Conservation (phyloP, 495 filamentous ascomycete species). For the Xylaria acuta region DNA sequence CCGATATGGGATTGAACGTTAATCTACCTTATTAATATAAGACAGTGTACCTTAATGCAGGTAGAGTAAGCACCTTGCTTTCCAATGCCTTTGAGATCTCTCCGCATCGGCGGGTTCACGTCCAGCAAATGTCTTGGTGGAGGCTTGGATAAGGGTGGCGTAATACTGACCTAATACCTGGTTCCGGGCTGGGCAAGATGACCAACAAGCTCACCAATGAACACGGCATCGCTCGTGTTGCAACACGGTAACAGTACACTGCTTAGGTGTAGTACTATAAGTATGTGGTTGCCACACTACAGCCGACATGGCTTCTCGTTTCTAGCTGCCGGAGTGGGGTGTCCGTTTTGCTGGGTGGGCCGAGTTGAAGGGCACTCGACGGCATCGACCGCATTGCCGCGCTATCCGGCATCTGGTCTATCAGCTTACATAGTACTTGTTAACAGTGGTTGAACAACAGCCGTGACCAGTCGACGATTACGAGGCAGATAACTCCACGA, state of each 20-base stretch:
- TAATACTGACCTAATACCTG: constrained; percentile 3
- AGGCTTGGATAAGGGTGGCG: constrained; percentile 8
- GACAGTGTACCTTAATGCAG: background rate
- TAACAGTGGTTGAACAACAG: background rate
- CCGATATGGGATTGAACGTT: background rate
- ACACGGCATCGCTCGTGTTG: background rate
- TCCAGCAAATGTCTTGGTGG: background rate
- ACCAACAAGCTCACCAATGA: background rate
- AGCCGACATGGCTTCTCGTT: background rate
- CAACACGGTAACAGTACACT: background rate
- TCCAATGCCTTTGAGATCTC: constrained; percentile 1
- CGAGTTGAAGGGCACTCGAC: background rate
- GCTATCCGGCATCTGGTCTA: constrained; percentile 18
- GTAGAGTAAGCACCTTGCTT: constrained; percentile 19
- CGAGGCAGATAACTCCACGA: background rate
- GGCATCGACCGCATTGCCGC: constrained; percentile 17
- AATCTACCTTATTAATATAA: background rate
- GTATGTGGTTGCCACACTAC: background rate
- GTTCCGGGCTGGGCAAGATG: background rate
- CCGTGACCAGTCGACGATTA: background rate
- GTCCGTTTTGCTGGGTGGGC: background rate
- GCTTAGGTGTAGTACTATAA: background rate
- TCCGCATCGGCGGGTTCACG: background rate
- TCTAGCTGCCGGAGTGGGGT: constrained; percentile 20
- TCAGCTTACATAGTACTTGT: background rate